These are phyloP conservation scores for Debaryomyces prosopidis DNA, from an alignment of 805 yeast species.

Conservation along the genomic window DNA sequence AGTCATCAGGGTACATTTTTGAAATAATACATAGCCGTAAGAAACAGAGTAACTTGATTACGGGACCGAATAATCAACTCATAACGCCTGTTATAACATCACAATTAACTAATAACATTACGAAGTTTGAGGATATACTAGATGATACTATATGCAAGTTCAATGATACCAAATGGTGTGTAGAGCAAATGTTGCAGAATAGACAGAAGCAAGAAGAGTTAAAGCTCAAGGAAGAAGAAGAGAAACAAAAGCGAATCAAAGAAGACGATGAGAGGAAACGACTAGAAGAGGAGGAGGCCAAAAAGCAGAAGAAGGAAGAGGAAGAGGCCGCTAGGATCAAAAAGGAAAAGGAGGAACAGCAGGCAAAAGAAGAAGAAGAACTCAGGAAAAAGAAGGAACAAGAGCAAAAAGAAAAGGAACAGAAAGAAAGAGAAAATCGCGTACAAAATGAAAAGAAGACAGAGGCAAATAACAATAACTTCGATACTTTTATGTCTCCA, in stretches of 20 bases:
- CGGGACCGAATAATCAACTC: slow-evolving; percentile 43
- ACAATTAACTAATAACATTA: slow-evolving; percentile 34
- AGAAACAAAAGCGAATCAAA: slow-evolving; percentile 21
- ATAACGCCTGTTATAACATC: slow-evolving; percentile 37
- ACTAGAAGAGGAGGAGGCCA: slow-evolving; percentile 15
- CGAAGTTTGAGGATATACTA: slow-evolving; percentile 40
- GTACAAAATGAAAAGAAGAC: slow-evolving; percentile 7
- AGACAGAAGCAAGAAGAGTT: slow-evolving; percentile 42
- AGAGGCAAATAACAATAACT: slow-evolving; percentile 6
- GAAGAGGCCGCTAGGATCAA: slow-evolving; percentile 14
- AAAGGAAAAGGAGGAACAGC: slow-evolving; percentile 16
- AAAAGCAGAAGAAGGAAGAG: slow-evolving; percentile 15
- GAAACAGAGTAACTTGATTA: slow-evolving; percentile 39
- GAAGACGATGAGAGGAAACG: slow-evolving; percentile 17
- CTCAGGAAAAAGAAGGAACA: slow-evolving; percentile 9
- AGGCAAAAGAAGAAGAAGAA: slow-evolving; percentile 14
- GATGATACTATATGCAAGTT: slow-evolving; percentile 43
- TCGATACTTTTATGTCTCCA: slow-evolving; percentile 22
- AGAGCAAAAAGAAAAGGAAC: slow-evolving; percentile 7
- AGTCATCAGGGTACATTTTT: slow-evolving; percentile 44
- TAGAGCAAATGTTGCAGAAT: slow-evolving; percentile 42
- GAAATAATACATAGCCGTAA: slow-evolving; percentile 43
- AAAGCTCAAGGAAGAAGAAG: slow-evolving; percentile 36
- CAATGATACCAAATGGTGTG: slow-evolving; percentile 46
- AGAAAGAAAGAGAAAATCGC: slow-evolving; percentile 11